Conservation (phyloP, 306 rosid genomes). For the Psophocarpus tetragonolobus region DNA sequence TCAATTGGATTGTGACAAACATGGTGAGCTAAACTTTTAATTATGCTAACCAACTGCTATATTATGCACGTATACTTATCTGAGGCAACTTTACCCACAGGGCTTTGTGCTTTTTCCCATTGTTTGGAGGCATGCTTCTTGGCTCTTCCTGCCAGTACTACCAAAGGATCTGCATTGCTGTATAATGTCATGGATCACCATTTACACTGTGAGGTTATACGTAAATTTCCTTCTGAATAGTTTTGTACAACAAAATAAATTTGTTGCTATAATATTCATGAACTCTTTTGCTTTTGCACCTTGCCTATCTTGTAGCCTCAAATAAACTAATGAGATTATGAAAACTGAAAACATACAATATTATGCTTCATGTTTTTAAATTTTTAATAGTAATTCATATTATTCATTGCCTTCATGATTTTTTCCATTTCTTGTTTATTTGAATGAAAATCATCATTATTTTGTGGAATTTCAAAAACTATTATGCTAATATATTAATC, state of each 20-base stretch:
- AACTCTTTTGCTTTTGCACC: slow-evolving; percentile 22
- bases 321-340: slow-evolving; percentile 24
- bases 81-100: slow-evolving; percentile 41
- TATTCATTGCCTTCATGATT: slow-evolving; percentile 7
- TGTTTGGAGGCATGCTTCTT: slow-evolving; percentile 78
- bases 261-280: not conserved
- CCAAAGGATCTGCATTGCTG: slow-evolving; percentile 79
- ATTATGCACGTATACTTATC: slow-evolving; percentile 11
- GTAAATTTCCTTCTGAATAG: slow-evolving; percentile 27
- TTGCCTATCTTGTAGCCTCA: slow-evolving; percentile 14
- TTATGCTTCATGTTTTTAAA: not conserved
- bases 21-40: not conserved
- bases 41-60: slow-evolving; percentile 3
- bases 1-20: not conserved
- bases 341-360: not conserved
- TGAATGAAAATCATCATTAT: not conserved
- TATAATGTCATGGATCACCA: slow-evolving; percentile 84
- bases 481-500: not conserved
- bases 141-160: slow-evolving; percentile 91
- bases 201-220: slow-evolving; percentile 89
- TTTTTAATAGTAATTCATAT: not conserved
- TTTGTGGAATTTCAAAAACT: slow-evolving; percentile 20
- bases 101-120: slow-evolving; percentile 88
- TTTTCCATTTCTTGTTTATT: slow-evolving; percentile 3
- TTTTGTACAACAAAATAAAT: slow-evolving; percentile 12